Conservation (phyloP, 106 monocot genomes). For the Ottelia alismoides region DNA sequence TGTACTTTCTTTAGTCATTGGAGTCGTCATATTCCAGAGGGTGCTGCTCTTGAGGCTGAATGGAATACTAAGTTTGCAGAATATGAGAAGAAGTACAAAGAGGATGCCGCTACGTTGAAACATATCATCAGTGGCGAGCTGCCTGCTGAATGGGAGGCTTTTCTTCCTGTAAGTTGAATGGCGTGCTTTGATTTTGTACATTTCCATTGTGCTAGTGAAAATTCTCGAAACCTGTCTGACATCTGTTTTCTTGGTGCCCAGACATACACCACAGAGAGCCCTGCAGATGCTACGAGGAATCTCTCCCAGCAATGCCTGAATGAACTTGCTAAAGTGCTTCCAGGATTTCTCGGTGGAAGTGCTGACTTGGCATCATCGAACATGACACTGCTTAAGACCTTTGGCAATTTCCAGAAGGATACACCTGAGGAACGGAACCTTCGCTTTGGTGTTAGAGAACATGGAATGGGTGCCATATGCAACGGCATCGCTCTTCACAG, state of each 20-base stretch:
- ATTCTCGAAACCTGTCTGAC: background rate
- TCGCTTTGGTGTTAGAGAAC: constrained; percentile 78
- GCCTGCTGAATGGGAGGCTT: constrained; percentile 52
- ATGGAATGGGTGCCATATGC: constrained; percentile 82
- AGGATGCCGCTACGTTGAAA: constrained; percentile 59
- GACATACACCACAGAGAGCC: constrained; percentile 65
- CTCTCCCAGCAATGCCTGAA: constrained; percentile 79
- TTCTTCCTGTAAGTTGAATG: constrained; percentile 46
- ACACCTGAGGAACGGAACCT: constrained; percentile 74
- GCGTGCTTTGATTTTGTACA: background rate
- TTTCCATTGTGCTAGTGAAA: background rate
- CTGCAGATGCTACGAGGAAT: constrained; percentile 72
- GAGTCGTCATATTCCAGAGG: constrained; percentile 57
- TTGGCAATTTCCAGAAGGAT: constrained; percentile 68
- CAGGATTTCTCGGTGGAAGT: constrained; percentile 79
- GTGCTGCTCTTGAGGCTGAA: constrained; percentile 54
- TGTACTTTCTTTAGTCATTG: constrained; percentile 39
- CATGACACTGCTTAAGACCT: constrained; percentile 75
- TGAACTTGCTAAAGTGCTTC: constrained; percentile 54
- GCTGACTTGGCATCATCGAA: constrained; percentile 84
- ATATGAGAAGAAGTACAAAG: constrained; percentile 66
- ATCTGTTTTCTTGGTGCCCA: constrained; percentile 9
- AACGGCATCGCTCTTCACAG: constrained; percentile 80
- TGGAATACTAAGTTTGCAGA: constrained; percentile 71
- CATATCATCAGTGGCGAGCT: constrained; percentile 48